phyloP scores from a whole-genome alignment of 805 yeast species.

The Scheffersomyces ergatensis region DNA sequence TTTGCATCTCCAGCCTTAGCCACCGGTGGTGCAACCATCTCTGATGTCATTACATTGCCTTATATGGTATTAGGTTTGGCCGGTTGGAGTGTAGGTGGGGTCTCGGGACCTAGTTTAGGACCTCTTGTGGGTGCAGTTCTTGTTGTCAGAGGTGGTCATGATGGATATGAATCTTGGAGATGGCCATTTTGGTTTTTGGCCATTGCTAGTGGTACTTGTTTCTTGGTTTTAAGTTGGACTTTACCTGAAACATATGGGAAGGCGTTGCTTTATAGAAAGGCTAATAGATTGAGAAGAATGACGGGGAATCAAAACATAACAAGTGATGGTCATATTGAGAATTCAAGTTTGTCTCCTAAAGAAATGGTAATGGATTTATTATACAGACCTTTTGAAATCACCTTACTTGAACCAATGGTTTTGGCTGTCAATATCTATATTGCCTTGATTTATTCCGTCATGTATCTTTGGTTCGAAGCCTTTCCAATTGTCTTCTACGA shows the following conservation, averaged over 20 bases:
- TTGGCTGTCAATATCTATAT: slow-evolving; percentile 50
- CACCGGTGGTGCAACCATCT: slow-evolving; percentile 56
- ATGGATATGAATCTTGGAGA: slow-evolving; percentile 40
- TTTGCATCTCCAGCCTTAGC: slow-evolving; percentile 54
- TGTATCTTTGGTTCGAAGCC: slow-evolving; percentile 55
- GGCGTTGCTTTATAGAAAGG: slow-evolving; percentile 45
- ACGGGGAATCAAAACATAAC: slow-evolving; percentile 46
- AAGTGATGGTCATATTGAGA: slow-evolving; percentile 35
- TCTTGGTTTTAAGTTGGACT: slow-evolving; percentile 33
- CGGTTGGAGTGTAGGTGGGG: slow-evolving; percentile 52
- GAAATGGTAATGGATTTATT: slow-evolving; percentile 28
- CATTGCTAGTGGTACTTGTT: slow-evolving; percentile 36
- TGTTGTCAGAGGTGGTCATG: slow-evolving; percentile 23
- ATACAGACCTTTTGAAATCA: slow-evolving; percentile 50
- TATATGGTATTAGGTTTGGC: slow-evolving; percentile 45
- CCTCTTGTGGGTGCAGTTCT: slow-evolving; percentile 58
- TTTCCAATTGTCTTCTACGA: slow-evolving; percentile 49
- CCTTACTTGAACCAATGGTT: slow-evolving; percentile 53
- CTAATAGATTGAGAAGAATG: slow-evolving; percentile 39
- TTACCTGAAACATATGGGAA: slow-evolving; percentile 48
- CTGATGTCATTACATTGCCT: slow-evolving; percentile 44
- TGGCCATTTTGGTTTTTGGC: slow-evolving; percentile 53
- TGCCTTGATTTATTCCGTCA: slow-evolving; percentile 50
- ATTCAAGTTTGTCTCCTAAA: slow-evolving; percentile 12
- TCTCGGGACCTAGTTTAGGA: slow-evolving; percentile 52